Base-by-base conservation (phyloP, 495 filamentous ascomycete species). In the Aspergillus funiculosus region DNA sequence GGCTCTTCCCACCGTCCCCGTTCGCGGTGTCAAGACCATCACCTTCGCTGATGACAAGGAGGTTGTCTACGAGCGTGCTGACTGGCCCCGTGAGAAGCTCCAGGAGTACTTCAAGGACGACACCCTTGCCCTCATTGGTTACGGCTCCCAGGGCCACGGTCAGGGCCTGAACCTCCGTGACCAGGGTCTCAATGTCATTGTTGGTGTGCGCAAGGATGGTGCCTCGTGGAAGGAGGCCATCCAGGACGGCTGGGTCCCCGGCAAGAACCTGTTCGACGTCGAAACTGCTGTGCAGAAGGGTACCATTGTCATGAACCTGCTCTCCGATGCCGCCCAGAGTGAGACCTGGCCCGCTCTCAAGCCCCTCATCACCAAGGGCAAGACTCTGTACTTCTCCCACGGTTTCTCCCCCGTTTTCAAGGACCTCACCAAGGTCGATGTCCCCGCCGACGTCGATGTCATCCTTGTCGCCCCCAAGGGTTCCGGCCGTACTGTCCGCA, bases 341-440 rank as follows among this genome's bases (percentile, higher is more conserved):
- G 91, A 95, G 82, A 98, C 92, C 45, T 98, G 92, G 92, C 92
- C 94, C 53, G 71, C 80, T 43, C 92, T 98, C 75, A 97, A 96
- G 82, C 94, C 92, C 61, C 82, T 92, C 66, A 74, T 98, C 63
- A 94, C 86, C 74, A 94, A 96, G 84, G 94, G 86, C 74, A 98
- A 97, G 89, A 98, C 92, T 35, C 85, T 98, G 60, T 98, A 98
- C 83, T 98, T 98, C 83, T 96, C 92, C 43, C 92, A 98, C 80
- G 92, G 92, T 67, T 98, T 98, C 86, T 98, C 92, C 50, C 92
- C 92, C 61, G 90, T 98, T 70, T 98, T 98, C 87, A 95, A 95
- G 77, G 85, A 94, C 69, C 81, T 92, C 58, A 98, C 92, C 81
- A 95, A 95, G 74, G 92, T 98, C 67, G 91, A 98, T 39, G 86